These are phyloP conservation scores for Rhodomyrtus psidioides DNA, from an alignment of 441 rosid genomes.

Conservation along the genomic window DNA sequence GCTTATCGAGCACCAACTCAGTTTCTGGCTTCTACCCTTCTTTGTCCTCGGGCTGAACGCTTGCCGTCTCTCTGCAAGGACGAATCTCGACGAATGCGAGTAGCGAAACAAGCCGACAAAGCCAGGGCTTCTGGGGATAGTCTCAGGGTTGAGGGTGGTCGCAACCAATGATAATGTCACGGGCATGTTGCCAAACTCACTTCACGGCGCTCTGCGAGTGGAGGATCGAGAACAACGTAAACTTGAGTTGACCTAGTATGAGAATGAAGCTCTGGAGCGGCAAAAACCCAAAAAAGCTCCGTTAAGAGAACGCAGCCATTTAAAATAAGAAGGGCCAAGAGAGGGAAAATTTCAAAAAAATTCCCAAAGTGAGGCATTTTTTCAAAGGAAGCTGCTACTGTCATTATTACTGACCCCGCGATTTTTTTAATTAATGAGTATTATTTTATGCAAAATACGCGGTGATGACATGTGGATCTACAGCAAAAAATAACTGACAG, in stretches of 20 bases:
- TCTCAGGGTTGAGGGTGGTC: conserved; percentile 13
- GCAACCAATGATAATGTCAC: conserved; percentile 22
- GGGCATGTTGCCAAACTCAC: conserved; percentile 22
- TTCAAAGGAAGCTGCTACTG: no score
- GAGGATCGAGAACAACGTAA: background rate
- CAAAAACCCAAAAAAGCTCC: background rate
- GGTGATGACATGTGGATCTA: no score
- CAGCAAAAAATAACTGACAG: no score
- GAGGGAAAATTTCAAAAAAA: background rate
- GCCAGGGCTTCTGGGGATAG: conserved; percentile 20
- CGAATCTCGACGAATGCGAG: conserved; percentile 25
- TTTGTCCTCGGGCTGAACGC: conserved; percentile 17
- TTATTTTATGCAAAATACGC: no score
- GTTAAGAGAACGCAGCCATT: background rate
- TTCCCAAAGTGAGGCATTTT: background rate
- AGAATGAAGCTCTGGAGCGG: background rate
- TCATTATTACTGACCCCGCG: no score
- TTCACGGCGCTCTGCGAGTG: background rate
- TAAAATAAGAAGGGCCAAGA: background rate
- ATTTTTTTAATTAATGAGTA: no score
- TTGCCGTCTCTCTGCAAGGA: conserved; percentile 6
- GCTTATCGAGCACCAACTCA: conserved; percentile 10
- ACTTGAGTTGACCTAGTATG: no score
- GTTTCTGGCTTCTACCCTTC: conserved; percentile 23
- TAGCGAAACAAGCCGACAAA: conserved; percentile 21